Evolutionary conservation across 257 asterid species (phyloP), one percentile per base, ranked within the genome.

Genomic region (Misopates orontium): DNA sequence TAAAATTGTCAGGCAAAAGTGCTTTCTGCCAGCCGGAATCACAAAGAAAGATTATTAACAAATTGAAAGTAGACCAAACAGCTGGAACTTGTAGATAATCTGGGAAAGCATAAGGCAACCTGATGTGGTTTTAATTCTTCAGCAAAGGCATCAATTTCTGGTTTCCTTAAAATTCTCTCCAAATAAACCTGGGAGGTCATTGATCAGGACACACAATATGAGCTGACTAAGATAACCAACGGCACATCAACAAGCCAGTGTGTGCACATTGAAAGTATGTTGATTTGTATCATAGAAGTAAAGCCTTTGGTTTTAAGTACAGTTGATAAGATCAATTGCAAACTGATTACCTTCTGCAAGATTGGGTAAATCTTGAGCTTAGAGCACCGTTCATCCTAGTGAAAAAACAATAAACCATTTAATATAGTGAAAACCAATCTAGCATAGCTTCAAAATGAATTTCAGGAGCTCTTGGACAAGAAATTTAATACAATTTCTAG

Each of bases 111-210:
- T 64, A 55, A 18, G 11, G 56, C 56, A 66, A 90, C 99, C 99
- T 93, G 99, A 77, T 93, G 99, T 55, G 97, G 98, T 78, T 87
- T 93, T 77, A 93, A 70, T 78, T 90, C 99, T 78, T 93, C 96
- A 55, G 97, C 86, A 79, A 93, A 93, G 5, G 97, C 99, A 78
- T 93, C 97, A 68, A 93, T 93, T 83, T 93, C 99, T 14, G 95
- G 96, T 79, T 83, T 90, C 73, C 99, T 89, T 86, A 93, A 79
- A 66, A 93, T 93, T 65, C 99, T 90, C 79, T 93, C 99, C 71
- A 93, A 83, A 83, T 93, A 93, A 65, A 93, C 99, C 99, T 89
- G 78, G 56, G 56, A 66, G 81, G 62, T 62, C 32, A 18, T 75
- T 70, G n/a, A 61, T 24, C 58, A 71, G 36, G 58, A 73, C 54